phyloP scores from a whole-genome alignment of 352 stramenopile species.

The Aphanomyces euteiches region DNA sequence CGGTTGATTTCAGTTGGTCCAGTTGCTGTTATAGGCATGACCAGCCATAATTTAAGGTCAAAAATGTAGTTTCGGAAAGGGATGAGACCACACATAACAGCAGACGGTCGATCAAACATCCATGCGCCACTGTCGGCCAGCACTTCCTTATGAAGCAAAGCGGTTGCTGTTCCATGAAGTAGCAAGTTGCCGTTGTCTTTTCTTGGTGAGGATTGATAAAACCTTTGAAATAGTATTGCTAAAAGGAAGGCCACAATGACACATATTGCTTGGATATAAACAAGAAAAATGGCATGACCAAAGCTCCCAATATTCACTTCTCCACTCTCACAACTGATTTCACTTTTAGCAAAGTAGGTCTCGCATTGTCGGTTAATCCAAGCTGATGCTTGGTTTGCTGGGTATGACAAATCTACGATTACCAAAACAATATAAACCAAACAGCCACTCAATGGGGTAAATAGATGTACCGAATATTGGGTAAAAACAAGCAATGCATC shows the following conservation, averaged over 20 bases:
- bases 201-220: no score
- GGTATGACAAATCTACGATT: not conserved
- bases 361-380: not conserved
- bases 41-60: not conserved
- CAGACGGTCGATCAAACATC: not conserved
- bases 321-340: constrained; percentile 8
- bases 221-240: not conserved
- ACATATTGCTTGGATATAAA: not conserved
- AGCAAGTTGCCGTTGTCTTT: not conserved
- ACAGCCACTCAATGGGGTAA: not conserved
- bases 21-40: no score
- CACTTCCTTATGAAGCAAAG: not conserved
- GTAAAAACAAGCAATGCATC: constrained; percentile 13
- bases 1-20: no score
- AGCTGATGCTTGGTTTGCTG: not conserved
- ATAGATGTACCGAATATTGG: not conserved
- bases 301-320: constrained; percentile 3
- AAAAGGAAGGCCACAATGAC: not conserved
- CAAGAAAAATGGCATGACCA: not conserved
- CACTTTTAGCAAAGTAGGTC: not conserved
- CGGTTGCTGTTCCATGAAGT: not conserved
- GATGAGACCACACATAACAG: not conserved
- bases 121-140: not conserved
- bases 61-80: not conserved
- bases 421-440: not conserved